Evolutionary conservation across 2,329 filamentous ascomycete species (phyloP), one percentile per base, ranked within the genome.

Genomic region (Emergomyces pasteurianus): DNA sequence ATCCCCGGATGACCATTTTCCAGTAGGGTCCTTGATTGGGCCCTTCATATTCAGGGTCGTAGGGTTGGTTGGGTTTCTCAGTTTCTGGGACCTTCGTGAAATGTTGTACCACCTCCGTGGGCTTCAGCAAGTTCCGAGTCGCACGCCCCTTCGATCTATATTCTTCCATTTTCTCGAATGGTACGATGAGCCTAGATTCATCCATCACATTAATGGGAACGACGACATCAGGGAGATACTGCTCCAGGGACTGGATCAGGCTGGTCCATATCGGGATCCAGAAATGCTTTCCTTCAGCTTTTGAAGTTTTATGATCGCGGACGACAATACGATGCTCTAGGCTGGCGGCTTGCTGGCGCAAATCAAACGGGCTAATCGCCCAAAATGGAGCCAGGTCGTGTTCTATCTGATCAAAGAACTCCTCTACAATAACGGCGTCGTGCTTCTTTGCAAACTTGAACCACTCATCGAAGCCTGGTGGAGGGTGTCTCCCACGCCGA

Each of bases 321-420:
- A 80, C 69, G 3, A 67, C 72, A 59, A 80, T 74, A 3, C 70
- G 66, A 52, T 75, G 68, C 4, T 72, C 65, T 50, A 73, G 72
- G 16, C 71, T 70, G 46, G 68, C 70, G 2, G 78, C 75, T 60
- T 75, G 72, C 55, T 72, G 69, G 3, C 77, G 74, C 31, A 81
- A 74, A 31, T 74, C 67, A 46, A 68, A 67, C 3, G 79, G 70
- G 3, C 72, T 63, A 1, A 80, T 60, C 6, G 72, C 78, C 79
- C 80, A 81, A 63, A 79, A 81, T 0, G 79, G 79, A 34, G 68
- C 71, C 31, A 81, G 58, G 60, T 81, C 79, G 61, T 77, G 67
- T 65, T 81, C 79, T 10, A 81, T 78, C 62, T 77, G 78, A 62
- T 81, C 79, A 64, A 79, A 81, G 63, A 80, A 77, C 7, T 79